Evolutionary conservation across 305 asterid species (phyloP).

Genomic region (Fraxinus baroniana): DNA sequence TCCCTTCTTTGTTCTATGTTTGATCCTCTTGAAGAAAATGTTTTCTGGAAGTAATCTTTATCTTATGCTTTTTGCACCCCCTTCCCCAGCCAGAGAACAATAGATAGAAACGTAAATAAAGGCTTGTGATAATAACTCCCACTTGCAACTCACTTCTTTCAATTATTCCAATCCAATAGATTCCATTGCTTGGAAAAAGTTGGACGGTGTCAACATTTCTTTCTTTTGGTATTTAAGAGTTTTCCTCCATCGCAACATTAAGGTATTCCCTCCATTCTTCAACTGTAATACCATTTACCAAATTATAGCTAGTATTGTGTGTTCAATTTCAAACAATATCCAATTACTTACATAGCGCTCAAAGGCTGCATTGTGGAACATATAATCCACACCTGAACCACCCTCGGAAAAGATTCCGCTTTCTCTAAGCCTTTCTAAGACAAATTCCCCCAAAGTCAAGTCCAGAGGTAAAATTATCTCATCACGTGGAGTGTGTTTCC

Average conservation of each 20-base stretch:
- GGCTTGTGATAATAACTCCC: not conserved
- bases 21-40: not conserved
- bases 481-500: slow-evolving; percentile 80
- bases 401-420: slow-evolving; percentile 71
- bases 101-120: not conserved
- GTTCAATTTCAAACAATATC: slow-evolving; percentile 3
- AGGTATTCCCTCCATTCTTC: not conserved
- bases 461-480: slow-evolving; percentile 83
- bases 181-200: not conserved
- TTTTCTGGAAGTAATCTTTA: not conserved
- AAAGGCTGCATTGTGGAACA: slow-evolving; percentile 94
- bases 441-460: slow-evolving; percentile 67
- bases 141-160: not conserved
- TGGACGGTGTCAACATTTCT: not conserved
- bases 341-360: slow-evolving; percentile 82
- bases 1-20: not conserved
- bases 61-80: not conserved
- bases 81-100: not conserved
- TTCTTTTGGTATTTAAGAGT: not conserved
- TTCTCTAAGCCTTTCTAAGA: slow-evolving; percentile 58
- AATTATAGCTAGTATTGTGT: not conserved
- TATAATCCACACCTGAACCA: slow-evolving; percentile 84
- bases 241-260: not conserved
- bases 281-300: not conserved
- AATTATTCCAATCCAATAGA: not conserved